Evolutionary conservation across 352 stramenopile genomes (phyloP).

Genomic region (Paralagenidium karlingii): DNA sequence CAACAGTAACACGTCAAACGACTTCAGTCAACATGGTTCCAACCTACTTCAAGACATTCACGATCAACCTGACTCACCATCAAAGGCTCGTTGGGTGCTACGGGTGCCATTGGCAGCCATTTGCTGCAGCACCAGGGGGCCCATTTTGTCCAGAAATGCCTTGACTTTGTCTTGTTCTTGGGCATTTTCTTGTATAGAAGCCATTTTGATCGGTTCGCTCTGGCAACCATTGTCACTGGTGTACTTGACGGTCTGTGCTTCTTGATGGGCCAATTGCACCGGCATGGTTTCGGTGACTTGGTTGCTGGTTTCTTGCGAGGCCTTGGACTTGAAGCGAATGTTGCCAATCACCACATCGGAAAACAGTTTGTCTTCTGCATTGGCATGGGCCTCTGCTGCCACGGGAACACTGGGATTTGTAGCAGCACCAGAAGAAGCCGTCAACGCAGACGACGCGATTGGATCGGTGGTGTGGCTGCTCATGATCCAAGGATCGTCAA

Average conservation of each 20-base stretch:
- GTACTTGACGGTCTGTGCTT: slow-evolving; percentile 24
- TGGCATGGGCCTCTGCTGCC: too few relatives aligned
- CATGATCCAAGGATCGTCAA: too few relatives aligned
- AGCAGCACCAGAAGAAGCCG: too few relatives aligned
- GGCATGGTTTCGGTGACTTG: slow-evolving; percentile 12
- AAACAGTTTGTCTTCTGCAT: slow-evolving; percentile 23
- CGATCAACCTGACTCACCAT: too few relatives aligned
- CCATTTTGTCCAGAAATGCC: slow-evolving; percentile 23
- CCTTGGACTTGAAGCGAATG: slow-evolving; percentile 41
- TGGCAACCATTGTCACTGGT: slow-evolving; percentile 23
- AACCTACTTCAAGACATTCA: slow-evolving; percentile 31
- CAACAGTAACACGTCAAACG: not conserved
- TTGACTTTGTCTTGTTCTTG: slow-evolving; percentile 11
- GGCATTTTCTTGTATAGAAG: slow-evolving; percentile 1
- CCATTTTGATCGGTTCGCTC: slow-evolving; percentile 19
- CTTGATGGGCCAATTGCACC: slow-evolving; percentile 19
- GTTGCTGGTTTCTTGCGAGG: slow-evolving; percentile 16
- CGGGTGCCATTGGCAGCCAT: slow-evolving; percentile 26
- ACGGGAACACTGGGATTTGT: too few relatives aligned
- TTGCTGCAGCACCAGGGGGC: slow-evolving; percentile 42
- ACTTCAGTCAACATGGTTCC: not conserved
- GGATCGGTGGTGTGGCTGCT: too few relatives aligned
- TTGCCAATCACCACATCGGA: slow-evolving; percentile 36
- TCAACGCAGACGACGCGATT: too few relatives aligned
- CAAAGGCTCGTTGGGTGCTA: slow-evolving; percentile 19